Conservation (phyloP, 2,329 filamentous ascomycete species). For the Beauveria medogensis region DNA sequence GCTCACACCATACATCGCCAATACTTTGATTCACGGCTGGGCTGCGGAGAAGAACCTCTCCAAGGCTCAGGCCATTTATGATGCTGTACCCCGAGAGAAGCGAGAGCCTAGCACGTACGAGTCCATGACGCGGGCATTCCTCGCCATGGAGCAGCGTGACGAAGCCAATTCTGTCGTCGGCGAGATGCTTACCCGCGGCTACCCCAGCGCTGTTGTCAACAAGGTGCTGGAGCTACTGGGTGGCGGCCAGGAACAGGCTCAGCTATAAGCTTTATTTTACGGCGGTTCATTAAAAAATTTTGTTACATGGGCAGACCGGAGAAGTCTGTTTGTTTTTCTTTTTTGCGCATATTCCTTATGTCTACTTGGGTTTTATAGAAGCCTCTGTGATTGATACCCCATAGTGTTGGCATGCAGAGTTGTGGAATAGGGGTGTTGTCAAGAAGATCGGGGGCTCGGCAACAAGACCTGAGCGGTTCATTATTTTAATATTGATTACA, state of each 20-base stretch:
- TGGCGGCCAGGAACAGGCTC: conserved; percentile 36
- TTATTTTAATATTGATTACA: conserved; percentile 8
- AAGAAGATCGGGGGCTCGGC: conserved; percentile 8
- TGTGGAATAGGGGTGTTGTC: conserved; percentile 3
- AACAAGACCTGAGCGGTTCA: conserved; percentile 6
- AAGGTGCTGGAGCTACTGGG: conserved; percentile 90
- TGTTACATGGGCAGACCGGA: conserved; percentile 1
- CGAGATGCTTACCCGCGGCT: conserved; percentile 86
- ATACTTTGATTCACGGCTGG: conserved; percentile 97
- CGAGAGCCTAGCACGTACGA: conserved; percentile 98
- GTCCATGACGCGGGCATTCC: conserved; percentile 91
- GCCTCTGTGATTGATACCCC: conserved; percentile 24
- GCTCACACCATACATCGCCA: conserved; percentile 95
- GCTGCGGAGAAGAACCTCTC: conserved; percentile 71
- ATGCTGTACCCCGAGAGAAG: conserved; percentile 65
- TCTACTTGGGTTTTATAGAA: conserved; percentile 12
- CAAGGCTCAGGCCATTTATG: conserved; percentile 73
- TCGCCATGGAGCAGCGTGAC: conserved; percentile 72
- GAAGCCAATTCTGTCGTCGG: conserved; percentile 71
- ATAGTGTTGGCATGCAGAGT: conserved; percentile 12
- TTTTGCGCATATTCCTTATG: conserved; percentile 17
- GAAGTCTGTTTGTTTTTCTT: not conserved
- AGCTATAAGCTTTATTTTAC: conserved; percentile 4
- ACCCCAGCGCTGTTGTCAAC: conserved; percentile 82
- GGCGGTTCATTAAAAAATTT: not conserved